A percentile compares a stretch with the other conserved stretches of the same genome.
Conservation (phyloP, 2,329 filamentous ascomycete species). For the Trichoderma simmonsii region DNA sequence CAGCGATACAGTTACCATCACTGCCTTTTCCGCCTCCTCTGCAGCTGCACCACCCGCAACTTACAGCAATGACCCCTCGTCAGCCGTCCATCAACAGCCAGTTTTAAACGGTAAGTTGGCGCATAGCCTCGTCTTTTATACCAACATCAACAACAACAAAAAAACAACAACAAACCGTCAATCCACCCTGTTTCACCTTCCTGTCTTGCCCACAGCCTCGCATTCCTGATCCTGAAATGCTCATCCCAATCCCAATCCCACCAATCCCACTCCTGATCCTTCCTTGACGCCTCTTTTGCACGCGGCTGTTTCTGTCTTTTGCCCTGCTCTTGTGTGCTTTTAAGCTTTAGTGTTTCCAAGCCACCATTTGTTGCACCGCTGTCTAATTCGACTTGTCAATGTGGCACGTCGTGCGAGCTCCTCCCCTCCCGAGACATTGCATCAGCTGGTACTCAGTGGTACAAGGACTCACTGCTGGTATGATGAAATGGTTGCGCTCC, state of each 20-base stretch:
- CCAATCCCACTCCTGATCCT: neutral
- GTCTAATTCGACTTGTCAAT: neutral
- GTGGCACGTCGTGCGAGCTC: neutral
- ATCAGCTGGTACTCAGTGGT: conserved; percentile 8
- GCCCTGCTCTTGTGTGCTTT: neutral
- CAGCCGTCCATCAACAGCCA: neutral
- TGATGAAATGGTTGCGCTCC: neutral
- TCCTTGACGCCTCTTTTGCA: neutral
- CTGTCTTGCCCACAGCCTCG: neutral
- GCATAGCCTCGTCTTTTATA: neutral
- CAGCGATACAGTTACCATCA: neutral
- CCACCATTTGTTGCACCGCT: conserved; percentile 4
- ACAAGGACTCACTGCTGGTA: conserved; percentile 1
- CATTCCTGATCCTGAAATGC: conserved; percentile 1
- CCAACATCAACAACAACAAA: neutral
- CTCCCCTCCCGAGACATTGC: conserved; percentile 12
- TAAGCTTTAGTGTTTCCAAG: conserved; percentile 4
- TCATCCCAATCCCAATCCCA: neutral
- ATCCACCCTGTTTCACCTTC: neutral
- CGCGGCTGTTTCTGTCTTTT: neutral
- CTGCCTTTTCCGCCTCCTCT: neutral
- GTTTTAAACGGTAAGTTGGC: conserved; percentile 4
- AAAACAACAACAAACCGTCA: neutral
- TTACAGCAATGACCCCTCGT: neutral
- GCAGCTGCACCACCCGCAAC: neutral